Evolutionary conservation across 2,329 filamentous ascomycete species (phyloP).

Genomic region (Paecilomyces variotii): DNA sequence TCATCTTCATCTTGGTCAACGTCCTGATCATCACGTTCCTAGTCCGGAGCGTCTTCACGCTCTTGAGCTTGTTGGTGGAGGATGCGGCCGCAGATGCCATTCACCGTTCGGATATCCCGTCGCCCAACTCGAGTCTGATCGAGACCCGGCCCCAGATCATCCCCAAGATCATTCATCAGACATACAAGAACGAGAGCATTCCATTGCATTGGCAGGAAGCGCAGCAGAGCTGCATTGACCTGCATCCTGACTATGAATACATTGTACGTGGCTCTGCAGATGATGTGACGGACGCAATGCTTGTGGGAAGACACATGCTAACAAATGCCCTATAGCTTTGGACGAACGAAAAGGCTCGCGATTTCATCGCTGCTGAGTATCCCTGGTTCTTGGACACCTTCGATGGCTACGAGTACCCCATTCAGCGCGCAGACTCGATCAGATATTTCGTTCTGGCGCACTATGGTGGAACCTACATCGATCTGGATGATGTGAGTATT

Average conservation of each 20-base stretch:
- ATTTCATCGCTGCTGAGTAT: conserved; percentile 66
- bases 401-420: conserved; percentile 64
- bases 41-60: conserved; percentile 60
- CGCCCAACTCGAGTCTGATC: conserved; percentile 53
- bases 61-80: conserved; percentile 62
- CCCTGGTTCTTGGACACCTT: conserved; percentile 71
- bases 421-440: conserved; percentile 70
- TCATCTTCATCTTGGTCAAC: conserved; percentile 59
- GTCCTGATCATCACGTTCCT: conserved; percentile 56
- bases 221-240: conserved; percentile 57
- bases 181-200: conserved; percentile 63
- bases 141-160: conserved; percentile 54
- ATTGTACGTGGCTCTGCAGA: conserved; percentile 43
- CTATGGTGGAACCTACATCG: conserved; percentile 74
- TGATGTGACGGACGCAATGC: neutral
- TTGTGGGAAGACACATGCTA: conserved; percentile 8
- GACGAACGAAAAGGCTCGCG: conserved; percentile 61
- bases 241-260: conserved; percentile 67
- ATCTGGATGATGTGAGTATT: conserved; percentile 59
- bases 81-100: conserved; percentile 62
- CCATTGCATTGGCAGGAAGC: conserved; percentile 58
- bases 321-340: conserved; percentile 50
- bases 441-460: conserved; percentile 71
- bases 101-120: conserved; percentile 56
- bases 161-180: conserved; percentile 71